A percentile compares a stretch with the other conserved stretches of the same genome.
Conservation (phyloP, 331 rosid genomes). For the Acacia pycnantha region DNA sequence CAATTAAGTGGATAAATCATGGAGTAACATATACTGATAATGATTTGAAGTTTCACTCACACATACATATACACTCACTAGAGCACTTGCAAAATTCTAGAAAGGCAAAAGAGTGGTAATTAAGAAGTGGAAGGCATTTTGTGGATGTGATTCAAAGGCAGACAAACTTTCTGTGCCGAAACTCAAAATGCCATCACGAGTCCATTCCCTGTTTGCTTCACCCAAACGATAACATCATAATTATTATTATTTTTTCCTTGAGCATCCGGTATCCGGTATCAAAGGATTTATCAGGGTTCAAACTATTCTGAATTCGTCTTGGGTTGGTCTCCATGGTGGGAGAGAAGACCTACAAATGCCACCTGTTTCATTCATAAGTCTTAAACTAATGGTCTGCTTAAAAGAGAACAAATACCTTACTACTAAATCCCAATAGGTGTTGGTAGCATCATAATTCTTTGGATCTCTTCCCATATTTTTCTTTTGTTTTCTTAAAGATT, state of each 20-base stretch:
- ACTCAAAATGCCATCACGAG: conserved; percentile 15
- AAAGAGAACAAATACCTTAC: no score
- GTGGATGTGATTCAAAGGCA: background rate
- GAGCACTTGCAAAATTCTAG: background rate
- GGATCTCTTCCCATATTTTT: background rate
- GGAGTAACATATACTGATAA: background rate
- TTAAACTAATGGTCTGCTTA: no score
- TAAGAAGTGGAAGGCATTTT: background rate
- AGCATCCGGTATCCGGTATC: no score
- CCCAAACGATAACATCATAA: background rate
- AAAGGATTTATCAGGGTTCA: no score
- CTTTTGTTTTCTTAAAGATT: no score
- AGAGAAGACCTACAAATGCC: no score
- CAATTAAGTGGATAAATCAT: background rate
- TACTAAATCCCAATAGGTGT: no score
- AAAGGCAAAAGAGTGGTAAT: background rate
- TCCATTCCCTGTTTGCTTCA: background rate
- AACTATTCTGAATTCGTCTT: no score
- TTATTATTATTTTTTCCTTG: no score
- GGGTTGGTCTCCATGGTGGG: no score
- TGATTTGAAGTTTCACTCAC: background rate
- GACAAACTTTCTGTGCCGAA: background rate
- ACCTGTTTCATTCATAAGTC: no score
- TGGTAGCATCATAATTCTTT: background rate
- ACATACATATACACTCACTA: background rate